These are phyloP conservation scores for Astrephomene gubernaculifera DNA, from an alignment of 139 green algal species.

Conservation along the genomic window DNA sequence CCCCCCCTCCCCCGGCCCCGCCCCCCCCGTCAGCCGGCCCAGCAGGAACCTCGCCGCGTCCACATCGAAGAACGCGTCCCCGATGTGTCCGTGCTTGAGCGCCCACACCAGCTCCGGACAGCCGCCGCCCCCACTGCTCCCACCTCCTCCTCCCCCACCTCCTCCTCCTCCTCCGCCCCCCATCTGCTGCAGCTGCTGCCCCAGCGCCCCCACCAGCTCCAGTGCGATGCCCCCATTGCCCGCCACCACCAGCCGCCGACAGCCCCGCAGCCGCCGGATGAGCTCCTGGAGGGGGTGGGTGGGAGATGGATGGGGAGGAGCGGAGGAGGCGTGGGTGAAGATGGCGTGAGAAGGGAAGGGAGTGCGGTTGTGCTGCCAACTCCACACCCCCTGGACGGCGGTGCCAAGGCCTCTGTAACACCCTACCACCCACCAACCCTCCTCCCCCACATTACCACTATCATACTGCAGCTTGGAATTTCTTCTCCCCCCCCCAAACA, in stretches of 20 bases:
- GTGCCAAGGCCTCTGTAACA: too few species aligned
- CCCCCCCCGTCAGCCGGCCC: neutral
- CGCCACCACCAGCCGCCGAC: constrained; percentile 71
- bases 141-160: neutral
- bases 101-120: constrained; percentile 83
- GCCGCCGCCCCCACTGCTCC: neutral
- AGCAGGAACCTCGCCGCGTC: constrained; percentile 85
- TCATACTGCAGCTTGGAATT: too few species aligned
- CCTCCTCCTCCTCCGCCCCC: neutral
- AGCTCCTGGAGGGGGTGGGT: neutral
- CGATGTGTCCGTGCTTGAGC: constrained; percentile 82
- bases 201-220: constrained; percentile 71
- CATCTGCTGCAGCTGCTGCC: constrained; percentile 46
- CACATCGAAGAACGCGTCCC: constrained; percentile 90
- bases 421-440: too few species aligned
- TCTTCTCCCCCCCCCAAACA: neutral
- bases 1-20: neutral
- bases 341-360: too few species aligned
- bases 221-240: constrained; percentile 93
- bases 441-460: too few species aligned
- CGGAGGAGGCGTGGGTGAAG: too few species aligned
- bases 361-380: too few species aligned
- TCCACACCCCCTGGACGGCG: too few species aligned
- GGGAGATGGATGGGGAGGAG: neutral
- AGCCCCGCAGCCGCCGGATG: neutral